phyloP scores from a whole-genome alignment of 305 asterid genomes.

The Fraxinus platypoda region DNA sequence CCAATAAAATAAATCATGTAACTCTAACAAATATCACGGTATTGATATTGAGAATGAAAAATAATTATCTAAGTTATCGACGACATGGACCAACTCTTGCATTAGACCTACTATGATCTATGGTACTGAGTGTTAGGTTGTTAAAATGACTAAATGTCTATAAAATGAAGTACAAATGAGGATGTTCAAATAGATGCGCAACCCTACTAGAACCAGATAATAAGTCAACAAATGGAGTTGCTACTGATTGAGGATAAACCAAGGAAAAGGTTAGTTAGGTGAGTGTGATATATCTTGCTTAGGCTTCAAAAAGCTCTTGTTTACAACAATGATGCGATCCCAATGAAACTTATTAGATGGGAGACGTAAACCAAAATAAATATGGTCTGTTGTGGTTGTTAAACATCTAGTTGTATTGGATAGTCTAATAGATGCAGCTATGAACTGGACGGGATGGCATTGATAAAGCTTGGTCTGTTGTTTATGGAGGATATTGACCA shows the following conservation, averaged over 20 bases:
- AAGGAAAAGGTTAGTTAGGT: neutral
- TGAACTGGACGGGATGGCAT: neutral
- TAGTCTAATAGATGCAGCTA: neutral
- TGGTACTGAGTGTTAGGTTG: neutral
- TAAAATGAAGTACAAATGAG: neutral
- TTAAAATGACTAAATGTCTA: neutral
- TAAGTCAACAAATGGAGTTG: neutral
- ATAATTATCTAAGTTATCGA: neutral
- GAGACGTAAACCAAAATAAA: neutral
- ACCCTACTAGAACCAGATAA: neutral
- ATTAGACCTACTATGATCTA: neutral
- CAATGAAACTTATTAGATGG: neutral
- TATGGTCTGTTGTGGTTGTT: neutral
- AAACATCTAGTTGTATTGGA: neutral
- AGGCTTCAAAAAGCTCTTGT: neutral
- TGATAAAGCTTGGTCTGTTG: neutral
- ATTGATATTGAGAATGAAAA: neutral
- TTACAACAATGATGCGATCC: neutral
- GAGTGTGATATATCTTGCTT: neutral
- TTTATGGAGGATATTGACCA: neutral
- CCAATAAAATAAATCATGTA: neutral
- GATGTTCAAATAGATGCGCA: neutral
- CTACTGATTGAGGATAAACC: neutral
- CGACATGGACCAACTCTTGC: neutral
- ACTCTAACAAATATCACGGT: no score